Base-by-base conservation (phyloP, 805 yeast species). In the Helenozyma baotianmanensis region DNA sequence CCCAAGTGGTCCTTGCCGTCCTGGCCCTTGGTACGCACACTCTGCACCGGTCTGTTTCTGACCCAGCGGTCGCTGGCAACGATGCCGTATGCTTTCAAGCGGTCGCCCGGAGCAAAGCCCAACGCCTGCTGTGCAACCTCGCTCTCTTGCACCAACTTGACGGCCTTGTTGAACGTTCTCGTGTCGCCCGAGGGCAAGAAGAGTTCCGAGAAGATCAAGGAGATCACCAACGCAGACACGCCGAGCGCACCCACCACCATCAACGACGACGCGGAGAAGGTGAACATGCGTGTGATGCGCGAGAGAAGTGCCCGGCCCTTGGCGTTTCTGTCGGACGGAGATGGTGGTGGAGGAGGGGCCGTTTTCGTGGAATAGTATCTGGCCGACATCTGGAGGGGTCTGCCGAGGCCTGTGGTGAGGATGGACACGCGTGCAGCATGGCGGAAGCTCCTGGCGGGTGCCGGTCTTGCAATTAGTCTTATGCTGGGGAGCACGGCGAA, bases 161-260 rank as follows among this genome's bases (percentile, higher is more conserved):
- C 88, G 2, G 95, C 94, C 47, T 86, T 75, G 61, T 89, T 88
- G 66, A 89, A 89, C 2, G 94, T 77, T 43, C 82, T 83, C 0
- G 95, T 89, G 53, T 89, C 96, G 15, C 95, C 95, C 1, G 94
- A 81, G 8, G 97, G 96, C 29, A 89, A 73, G 44, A 86, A 77
- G 21, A 89, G 62, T 54, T 89, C 96, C 9, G 81, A 69, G n/a
- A 82, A 72, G 14, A 88, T 74, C 41, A 86, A 70, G 56, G 85
- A 89, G 7, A 85, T 67, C 14, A 88, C 72, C 76, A 37, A 80
- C 56, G 28, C 79, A 0, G 90, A 77, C 7, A 83, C 64, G 11
- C 83, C 87, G 2, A 78, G 53, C 2, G 88, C 88, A 3, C 82
- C 85, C 8, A 81, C 46, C 0, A 84, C 86, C 19, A 83, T 51